Conservation (phyloP, 2,329 filamentous ascomycete species). For the Epichloe glyceriae region DNA sequence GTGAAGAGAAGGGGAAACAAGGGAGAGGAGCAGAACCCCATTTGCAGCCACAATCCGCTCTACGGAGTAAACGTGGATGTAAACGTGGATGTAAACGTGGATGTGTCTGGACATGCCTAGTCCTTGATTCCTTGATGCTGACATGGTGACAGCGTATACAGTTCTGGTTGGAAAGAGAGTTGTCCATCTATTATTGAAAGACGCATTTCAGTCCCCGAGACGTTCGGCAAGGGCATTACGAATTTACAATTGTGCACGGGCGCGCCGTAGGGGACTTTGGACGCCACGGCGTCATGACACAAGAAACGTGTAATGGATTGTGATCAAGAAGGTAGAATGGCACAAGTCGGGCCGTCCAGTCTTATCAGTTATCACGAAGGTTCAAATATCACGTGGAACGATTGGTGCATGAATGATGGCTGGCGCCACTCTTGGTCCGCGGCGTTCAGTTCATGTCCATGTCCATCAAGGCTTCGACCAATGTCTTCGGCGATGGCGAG, state of each 20-base stretch:
- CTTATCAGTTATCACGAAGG: too few species aligned
- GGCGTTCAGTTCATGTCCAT: neutral
- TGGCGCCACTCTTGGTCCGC: neutral
- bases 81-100: too few species aligned
- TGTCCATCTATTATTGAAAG: neutral
- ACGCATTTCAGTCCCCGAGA: neutral
- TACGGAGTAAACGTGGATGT: too few species aligned
- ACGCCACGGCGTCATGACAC: neutral
- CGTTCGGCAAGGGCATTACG: neutral
- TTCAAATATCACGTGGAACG: too few species aligned
- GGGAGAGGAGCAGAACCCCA: too few species aligned
- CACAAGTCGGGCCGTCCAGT: too few species aligned
- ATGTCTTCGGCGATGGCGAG: neutral
- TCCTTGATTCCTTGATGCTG: neutral
- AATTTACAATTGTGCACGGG: neutral
- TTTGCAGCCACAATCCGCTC: too few species aligned
- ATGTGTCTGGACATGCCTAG: neutral
- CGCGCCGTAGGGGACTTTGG: neutral
- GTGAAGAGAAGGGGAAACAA: too few species aligned
- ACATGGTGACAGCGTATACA: neutral
- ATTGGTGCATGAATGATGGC: too few species aligned
- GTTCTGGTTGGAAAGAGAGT: neutral
- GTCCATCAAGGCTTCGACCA: neutral
- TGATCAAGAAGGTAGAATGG: too few species aligned
- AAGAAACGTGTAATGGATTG: too few species aligned